A percentile compares a stretch with the other conserved stretches of the same genome.
Evolutionary conservation across 2,329 filamentous ascomycete genomes (phyloP).

Genomic region (Magnaporthiopsis rhizophila): DNA sequence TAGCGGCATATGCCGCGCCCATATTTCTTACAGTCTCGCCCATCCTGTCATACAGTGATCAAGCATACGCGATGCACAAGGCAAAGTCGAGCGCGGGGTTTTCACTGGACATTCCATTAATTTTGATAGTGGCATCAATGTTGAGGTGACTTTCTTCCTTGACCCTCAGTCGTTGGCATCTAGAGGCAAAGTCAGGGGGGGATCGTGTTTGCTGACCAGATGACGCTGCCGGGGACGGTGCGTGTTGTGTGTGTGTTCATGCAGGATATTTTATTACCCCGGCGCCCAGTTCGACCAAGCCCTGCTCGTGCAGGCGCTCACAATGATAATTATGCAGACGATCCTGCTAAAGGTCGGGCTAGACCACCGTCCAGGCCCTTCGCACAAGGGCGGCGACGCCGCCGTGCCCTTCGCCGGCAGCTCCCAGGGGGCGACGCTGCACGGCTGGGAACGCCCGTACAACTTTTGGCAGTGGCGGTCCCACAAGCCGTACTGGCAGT

Average conservation of each 20-base stretch:
- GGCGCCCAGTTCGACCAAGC: slow-evolving; percentile 57
- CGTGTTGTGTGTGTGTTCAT: no score
- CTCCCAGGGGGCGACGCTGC: slow-evolving; percentile 30
- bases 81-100: slow-evolving; percentile 54
- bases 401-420: slow-evolving; percentile 53
- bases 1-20: slow-evolving; percentile 52
- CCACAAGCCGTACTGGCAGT: slow-evolving; percentile 72
- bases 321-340: slow-evolving; percentile 58
- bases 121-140: slow-evolving; percentile 63
- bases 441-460: slow-evolving; percentile 51
- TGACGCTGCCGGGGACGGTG: background rate
- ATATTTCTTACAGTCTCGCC: slow-evolving; percentile 57
- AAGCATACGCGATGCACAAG: slow-evolving; percentile 57
- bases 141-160: slow-evolving; percentile 40
- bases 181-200: background rate
- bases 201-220: background rate
- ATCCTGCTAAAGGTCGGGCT: slow-evolving; percentile 60
- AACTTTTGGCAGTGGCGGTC: slow-evolving; percentile 79
- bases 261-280: slow-evolving; percentile 62
- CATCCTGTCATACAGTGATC: slow-evolving; percentile 57
- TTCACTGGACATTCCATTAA: slow-evolving; percentile 63
- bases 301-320: slow-evolving; percentile 54
- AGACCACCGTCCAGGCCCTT: slow-evolving; percentile 54
- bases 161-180: no score
- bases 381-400: slow-evolving; percentile 52